These are phyloP conservation scores for Ligustrum vulgare DNA, from an alignment of 257 asterid genomes.

Conservation along the genomic window DNA sequence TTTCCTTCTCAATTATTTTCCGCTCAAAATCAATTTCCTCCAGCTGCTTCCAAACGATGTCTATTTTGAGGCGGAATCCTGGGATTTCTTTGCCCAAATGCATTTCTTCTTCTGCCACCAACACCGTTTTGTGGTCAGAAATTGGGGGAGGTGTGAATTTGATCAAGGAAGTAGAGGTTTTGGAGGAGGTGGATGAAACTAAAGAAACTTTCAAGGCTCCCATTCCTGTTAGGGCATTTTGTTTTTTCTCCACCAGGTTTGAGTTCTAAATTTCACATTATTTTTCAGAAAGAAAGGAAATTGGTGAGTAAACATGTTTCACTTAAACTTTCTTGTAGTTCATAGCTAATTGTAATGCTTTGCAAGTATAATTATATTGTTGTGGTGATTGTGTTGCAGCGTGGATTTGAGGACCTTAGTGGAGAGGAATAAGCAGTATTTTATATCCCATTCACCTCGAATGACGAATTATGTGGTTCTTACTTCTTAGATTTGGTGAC, in stretches of 20 bases:
- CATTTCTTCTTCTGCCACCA: constrained; percentile 48
- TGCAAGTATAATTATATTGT: neutral
- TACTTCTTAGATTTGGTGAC: constrained; percentile 72
- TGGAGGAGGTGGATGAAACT: constrained; percentile 34
- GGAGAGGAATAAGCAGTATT: constrained; percentile 79
- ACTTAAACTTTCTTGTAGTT: no score
- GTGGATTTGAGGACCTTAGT: constrained; percentile 87
- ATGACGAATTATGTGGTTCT: constrained; percentile 94
- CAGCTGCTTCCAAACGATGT: constrained; percentile 7
- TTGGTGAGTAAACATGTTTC: no score
- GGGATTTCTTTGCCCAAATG: constrained; percentile 39
- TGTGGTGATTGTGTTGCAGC: constrained; percentile 41
- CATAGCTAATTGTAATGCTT: neutral
- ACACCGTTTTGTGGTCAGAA: constrained; percentile 33
- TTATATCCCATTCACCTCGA: constrained; percentile 75
- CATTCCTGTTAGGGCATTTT: constrained; percentile 86
- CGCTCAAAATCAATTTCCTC: constrained; percentile 14
- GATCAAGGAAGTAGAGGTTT: constrained; percentile 19
- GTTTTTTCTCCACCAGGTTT: constrained; percentile 94
- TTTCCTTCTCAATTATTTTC: constrained; percentile 19
- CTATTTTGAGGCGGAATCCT: constrained; percentile 30
- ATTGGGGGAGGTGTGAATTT: constrained; percentile 31
- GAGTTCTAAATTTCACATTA: neutral
- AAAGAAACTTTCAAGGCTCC: constrained; percentile 35
- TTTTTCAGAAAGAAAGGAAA: no score